phyloP scores from a whole-genome alignment of 2,329 filamentous ascomycete genomes.

The Chaetomium globosum region DNA sequence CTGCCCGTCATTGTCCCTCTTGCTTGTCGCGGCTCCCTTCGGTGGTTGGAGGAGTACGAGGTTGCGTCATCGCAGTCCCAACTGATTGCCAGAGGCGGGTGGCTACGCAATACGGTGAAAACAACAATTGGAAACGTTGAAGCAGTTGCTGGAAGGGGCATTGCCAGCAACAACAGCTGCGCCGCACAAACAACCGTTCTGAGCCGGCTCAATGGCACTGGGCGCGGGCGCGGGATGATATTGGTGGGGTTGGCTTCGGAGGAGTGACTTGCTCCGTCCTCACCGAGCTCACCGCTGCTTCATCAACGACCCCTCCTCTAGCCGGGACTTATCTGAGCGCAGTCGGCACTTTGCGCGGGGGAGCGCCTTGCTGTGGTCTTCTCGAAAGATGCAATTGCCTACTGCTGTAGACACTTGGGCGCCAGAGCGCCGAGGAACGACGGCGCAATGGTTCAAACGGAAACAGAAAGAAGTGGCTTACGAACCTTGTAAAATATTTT shows the following conservation, averaged over 20 bases:
- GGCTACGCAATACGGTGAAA: neutral
- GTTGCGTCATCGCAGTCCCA: constrained; percentile 18
- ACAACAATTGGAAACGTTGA: neutral
- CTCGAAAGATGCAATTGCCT: neutral
- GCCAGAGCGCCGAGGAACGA: neutral
- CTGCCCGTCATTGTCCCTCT: neutral
- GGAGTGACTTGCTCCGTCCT: constrained; percentile 8
- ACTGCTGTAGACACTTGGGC: neutral
- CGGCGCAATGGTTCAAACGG: neutral
- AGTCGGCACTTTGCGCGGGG: neutral
- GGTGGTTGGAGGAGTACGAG: constrained; percentile 4
- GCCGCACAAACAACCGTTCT: neutral
- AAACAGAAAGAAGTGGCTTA: constrained; percentile 23
- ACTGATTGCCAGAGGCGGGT: neutral
- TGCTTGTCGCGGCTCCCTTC: constrained; percentile 6
- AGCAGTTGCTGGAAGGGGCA: neutral
- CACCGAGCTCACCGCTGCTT: constrained; percentile 25
- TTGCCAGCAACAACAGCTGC: neutral
- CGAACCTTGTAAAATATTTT: constrained; percentile 95
- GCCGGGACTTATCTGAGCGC: neutral
- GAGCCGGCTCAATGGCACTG: neutral
- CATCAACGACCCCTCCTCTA: neutral
- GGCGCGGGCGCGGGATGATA: constrained; percentile 2
- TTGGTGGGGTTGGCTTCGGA: constrained; percentile 21
- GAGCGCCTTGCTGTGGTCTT: too few relatives aligned